Conservation (phyloP, 768 basidiomycete species). For the Pleurotus pulmonarius region DNA sequence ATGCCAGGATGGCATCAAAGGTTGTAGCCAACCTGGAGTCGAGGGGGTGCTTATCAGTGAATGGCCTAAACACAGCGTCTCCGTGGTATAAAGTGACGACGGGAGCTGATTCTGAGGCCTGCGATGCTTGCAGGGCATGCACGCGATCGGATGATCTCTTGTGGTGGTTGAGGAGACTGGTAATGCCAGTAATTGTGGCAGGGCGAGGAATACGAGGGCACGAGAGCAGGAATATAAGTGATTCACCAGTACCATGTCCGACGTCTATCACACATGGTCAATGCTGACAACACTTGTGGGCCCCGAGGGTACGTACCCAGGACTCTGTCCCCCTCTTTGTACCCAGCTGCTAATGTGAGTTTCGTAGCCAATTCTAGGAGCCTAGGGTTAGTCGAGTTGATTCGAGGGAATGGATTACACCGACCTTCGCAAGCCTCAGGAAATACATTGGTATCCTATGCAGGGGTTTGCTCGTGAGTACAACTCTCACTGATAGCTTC, state of each 20-base stretch:
- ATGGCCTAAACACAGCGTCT: constrained; percentile 45
- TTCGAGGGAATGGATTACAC: neutral
- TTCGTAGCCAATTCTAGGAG: constrained; percentile 44
- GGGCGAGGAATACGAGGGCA: constrained; percentile 43
- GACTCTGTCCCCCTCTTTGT: constrained; percentile 39
- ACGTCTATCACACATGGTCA: constrained; percentile 40
- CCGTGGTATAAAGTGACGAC: constrained; percentile 38
- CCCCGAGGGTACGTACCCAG: constrained; percentile 39
- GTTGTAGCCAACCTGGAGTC: constrained; percentile 17
- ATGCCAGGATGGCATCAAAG: constrained; percentile 52
- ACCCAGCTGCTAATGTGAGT: constrained; percentile 38
- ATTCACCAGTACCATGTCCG: constrained; percentile 68
- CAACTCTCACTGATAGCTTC: too few relatives aligned
- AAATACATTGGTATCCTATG: constrained; percentile 44
- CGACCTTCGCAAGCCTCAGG: constrained; percentile 60
- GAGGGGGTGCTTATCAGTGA: constrained; percentile 38
- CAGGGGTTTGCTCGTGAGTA: neutral
- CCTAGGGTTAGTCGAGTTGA: too few relatives aligned
- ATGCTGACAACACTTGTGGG: neutral
- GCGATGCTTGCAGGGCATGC: constrained; percentile 18
- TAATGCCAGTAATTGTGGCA: constrained; percentile 51
- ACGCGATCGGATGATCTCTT: constrained; percentile 41
- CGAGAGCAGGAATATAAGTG: constrained; percentile 50
- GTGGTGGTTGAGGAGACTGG: constrained; percentile 47
- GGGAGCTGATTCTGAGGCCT: constrained; percentile 12